phyloP scores from a whole-genome alignment of 2,329 filamentous ascomycete species.

The Monosporascus sp. region DNA sequence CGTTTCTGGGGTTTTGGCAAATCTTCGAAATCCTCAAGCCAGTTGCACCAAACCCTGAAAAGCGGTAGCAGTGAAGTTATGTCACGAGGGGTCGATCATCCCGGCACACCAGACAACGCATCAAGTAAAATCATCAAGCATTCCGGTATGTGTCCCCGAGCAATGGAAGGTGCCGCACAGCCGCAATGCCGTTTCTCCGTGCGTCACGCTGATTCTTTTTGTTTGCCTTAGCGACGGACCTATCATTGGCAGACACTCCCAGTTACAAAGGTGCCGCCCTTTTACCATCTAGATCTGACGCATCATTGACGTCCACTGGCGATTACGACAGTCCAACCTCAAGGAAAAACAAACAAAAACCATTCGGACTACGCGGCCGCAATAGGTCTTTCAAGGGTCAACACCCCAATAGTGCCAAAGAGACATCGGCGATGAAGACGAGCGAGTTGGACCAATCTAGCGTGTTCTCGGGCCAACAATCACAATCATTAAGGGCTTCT shows the following conservation, averaged over 20 bases:
- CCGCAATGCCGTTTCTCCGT: not conserved
- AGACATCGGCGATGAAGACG: conserved; percentile 24
- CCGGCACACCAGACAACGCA: conserved; percentile 22
- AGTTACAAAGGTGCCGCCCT: conserved; percentile 34
- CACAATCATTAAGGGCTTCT: conserved; percentile 52
- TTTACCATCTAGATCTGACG: conserved; percentile 44
- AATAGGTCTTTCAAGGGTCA: conserved; percentile 46
- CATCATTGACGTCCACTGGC: conserved; percentile 44
- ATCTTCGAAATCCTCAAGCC: conserved; percentile 16
- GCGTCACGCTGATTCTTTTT: conserved; percentile 5
- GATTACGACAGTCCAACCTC: conserved; percentile 38
- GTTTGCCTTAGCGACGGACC: conserved; percentile 17
- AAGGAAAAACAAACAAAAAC: conserved; percentile 49
- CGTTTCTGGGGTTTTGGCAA: conserved; percentile 29
- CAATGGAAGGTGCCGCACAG: not conserved
- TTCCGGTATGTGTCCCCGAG: conserved; percentile 19
- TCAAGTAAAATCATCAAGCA: conserved; percentile 24
- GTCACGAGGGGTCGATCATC: conserved; percentile 23
- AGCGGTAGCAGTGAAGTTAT: conserved; percentile 19
- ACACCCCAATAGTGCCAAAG: conserved; percentile 30
- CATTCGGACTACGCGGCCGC: conserved; percentile 48
- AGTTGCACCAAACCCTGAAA: conserved; percentile 18
- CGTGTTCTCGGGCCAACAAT: conserved; percentile 31
- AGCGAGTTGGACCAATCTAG: conserved; percentile 32
- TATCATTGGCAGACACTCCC: conserved; percentile 27